Conservation (phyloP, 768 basidiomycete genomes). For the Leucocoprinus birnbaumii region DNA sequence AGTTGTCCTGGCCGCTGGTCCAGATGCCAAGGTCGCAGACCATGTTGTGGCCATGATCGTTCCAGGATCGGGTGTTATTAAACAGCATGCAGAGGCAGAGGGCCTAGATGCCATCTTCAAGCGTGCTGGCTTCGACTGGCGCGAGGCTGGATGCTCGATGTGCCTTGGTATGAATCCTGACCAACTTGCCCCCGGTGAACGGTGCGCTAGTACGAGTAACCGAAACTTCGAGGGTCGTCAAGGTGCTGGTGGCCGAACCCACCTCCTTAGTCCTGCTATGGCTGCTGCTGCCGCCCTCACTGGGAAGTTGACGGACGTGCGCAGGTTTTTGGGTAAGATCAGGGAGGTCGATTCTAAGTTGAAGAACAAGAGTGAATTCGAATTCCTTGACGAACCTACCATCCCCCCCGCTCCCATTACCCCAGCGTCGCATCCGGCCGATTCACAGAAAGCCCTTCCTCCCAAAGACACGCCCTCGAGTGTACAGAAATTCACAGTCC, state of each 20-base stretch:
- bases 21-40: slow-evolving; percentile 69
- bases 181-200: slow-evolving; percentile 76
- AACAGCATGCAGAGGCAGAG: slow-evolving; percentile 88
- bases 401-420: slow-evolving; percentile 48
- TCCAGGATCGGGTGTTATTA: slow-evolving; percentile 87
- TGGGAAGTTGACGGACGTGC: slow-evolving; percentile 81
- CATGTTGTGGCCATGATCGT: slow-evolving; percentile 87
- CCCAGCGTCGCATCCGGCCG: slow-evolving; percentile 27
- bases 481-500: slow-evolving; percentile 60
- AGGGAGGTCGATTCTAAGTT: slow-evolving; percentile 50
- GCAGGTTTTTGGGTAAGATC: slow-evolving; percentile 59
- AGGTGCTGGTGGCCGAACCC: slow-evolving; percentile 85
- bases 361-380: slow-evolving; percentile 67
- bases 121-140: slow-evolving; percentile 92
- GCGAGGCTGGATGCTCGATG: slow-evolving; percentile 95
- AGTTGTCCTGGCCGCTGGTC: slow-evolving; percentile 72
- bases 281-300: slow-evolving; percentile 88
- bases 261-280: slow-evolving; percentile 89
- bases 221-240: slow-evolving; percentile 92
- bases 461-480: slow-evolving; percentile 41
- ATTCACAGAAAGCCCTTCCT: slow-evolving; percentile 32
- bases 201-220: slow-evolving; percentile 91
- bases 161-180: slow-evolving; percentile 96
- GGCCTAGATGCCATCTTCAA: slow-evolving; percentile 85
- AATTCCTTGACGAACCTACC: slow-evolving; percentile 75